These are phyloP conservation scores for Chlamydomonas asymmetrica DNA, from an alignment of 139 green algal genomes.

Conservation along the genomic window DNA sequence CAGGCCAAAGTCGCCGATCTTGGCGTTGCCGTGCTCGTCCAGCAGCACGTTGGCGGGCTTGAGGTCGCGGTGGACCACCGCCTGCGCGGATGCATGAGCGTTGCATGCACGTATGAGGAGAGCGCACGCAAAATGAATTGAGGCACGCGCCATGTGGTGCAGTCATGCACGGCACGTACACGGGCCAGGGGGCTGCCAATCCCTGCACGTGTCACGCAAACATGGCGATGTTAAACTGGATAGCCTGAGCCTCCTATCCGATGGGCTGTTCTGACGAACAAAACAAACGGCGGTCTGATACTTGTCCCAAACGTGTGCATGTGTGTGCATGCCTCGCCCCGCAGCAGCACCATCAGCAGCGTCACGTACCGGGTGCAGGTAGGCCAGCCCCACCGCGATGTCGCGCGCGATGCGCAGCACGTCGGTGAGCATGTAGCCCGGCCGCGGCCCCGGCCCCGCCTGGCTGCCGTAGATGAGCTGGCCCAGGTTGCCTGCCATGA, in stretches of 20 bases:
- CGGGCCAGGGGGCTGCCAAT: too few relatives aligned
- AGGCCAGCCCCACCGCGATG: conserved; percentile 4
- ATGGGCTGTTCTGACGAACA: too few relatives aligned
- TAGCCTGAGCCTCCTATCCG: too few relatives aligned
- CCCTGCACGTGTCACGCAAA: not conserved
- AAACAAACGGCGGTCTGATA: too few relatives aligned
- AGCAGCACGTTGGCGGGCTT: conserved; percentile 80
- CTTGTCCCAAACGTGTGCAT: too few relatives aligned
- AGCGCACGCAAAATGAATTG: too few relatives aligned
- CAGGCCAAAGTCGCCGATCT: conserved; percentile 56
- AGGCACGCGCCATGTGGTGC: too few relatives aligned
- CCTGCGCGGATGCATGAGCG: not conserved
- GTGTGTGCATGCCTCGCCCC: too few relatives aligned
- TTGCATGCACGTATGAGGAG: too few relatives aligned
- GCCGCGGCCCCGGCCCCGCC: not conserved
- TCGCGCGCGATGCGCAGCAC: conserved; percentile 18
- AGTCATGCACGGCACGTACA: too few relatives aligned
- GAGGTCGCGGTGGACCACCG: conserved; percentile 46
- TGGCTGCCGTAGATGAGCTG: conserved; percentile 16
- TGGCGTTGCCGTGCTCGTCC: conserved; percentile 35
- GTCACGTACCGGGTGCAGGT: conserved; percentile 28
- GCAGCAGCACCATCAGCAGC: too few relatives aligned
- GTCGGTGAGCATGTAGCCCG: not conserved
- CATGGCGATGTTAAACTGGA: not conserved
- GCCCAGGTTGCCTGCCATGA: conserved; percentile 6